Evolutionary conservation across 129 eudicot species (phyloP), one percentile per base, ranked within the genome.

Genomic region (Tagetes patula): DNA sequence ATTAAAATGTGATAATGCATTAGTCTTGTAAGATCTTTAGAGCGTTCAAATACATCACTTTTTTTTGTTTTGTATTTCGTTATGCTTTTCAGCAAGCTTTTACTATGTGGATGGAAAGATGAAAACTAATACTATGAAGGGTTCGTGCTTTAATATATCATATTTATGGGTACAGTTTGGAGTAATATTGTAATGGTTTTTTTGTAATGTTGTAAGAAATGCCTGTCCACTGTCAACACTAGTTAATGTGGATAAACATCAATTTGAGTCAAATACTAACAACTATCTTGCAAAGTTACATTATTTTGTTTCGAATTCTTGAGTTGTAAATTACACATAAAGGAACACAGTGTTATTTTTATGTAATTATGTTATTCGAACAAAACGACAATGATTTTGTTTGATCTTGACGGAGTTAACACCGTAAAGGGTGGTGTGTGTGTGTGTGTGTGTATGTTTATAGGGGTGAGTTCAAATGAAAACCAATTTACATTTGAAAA

Each of bases 181-280:
- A 54, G n/a, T 34, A 73, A 46, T 39, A 73, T 38, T 61, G 40
- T 60, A 11, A 1, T 60, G 66, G 66, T 34, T 33, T 32, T 11
- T 4, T 34, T 42, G 8, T 32, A 12, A 72, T 58, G 43, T 20
- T 31, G 37, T 73, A 60, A 14, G 33, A 59, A 45, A 60, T 73
- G 30, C 27, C 37, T 60, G 30, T 46, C 45, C 37, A 48, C 46
- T 59, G 43, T 59, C 46, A 73, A 12, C 66, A 71, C 33, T 41
- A 45, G 60, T 73, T 60, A 46, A 73, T 73, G 45, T 43, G 60
- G 20, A 45, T 45, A 32, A 32, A 48, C 47, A 45, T 20, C 14
- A 47, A 54, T 27, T 54, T 27, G 8, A 34, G 34, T 54, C 34
- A 7, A 54, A 54, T 54, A 54, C 34, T 14, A 54, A 34, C 34